Conservation (phyloP, 371 early-diverging fungal species). For the Batrachochytrium dendrobatidis region DNA sequence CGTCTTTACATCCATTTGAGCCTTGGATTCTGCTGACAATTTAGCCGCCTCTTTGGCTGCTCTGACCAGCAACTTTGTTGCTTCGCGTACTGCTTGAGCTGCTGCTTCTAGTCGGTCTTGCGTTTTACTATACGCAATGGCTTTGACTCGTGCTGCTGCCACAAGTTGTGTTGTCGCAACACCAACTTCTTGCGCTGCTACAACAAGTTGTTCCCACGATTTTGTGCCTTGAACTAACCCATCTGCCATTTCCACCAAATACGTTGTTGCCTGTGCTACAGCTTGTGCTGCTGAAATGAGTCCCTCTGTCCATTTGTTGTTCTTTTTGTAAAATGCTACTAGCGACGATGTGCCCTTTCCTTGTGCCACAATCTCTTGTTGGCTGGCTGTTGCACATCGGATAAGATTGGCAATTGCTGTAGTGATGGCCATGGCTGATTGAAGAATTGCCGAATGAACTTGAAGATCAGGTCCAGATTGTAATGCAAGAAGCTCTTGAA, state of each 20-base stretch:
- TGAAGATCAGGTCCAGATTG: slow-evolving; percentile 72
- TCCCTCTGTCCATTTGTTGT: slow-evolving; percentile 98
- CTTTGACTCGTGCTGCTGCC: slow-evolving; percentile 92
- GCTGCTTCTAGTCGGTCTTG: slow-evolving; percentile 88
- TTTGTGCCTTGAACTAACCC: slow-evolving; percentile 88
- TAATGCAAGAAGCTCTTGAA: slow-evolving; percentile 72
- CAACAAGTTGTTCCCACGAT: slow-evolving; percentile 87
- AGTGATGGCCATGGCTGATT: slow-evolving; percentile 85
- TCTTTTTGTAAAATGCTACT: slow-evolving; percentile 94
- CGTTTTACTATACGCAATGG: slow-evolving; percentile 80
- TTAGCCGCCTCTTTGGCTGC: slow-evolving; percentile 83
- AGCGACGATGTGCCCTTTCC: slow-evolving; percentile 72
- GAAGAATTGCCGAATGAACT: slow-evolving; percentile 84
- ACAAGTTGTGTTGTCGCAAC: slow-evolving; percentile 96
- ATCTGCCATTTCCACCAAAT: slow-evolving; percentile 91
- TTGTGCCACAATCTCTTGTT: slow-evolving; percentile 94
- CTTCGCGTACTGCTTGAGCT: slow-evolving; percentile 87
- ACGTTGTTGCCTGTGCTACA: slow-evolving; percentile 84
- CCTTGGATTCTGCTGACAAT: slow-evolving; percentile 48
- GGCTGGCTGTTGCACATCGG: slow-evolving; percentile 85
- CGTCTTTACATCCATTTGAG: slow-evolving; percentile 60
- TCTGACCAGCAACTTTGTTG: slow-evolving; percentile 82
- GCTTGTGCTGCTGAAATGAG: slow-evolving; percentile 95
- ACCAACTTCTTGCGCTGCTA: slow-evolving; percentile 90
- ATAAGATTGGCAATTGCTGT: slow-evolving; percentile 92